Evolutionary conservation across 805 yeast genomes (phyloP).

Genomic region (Grigorovia humatica): DNA sequence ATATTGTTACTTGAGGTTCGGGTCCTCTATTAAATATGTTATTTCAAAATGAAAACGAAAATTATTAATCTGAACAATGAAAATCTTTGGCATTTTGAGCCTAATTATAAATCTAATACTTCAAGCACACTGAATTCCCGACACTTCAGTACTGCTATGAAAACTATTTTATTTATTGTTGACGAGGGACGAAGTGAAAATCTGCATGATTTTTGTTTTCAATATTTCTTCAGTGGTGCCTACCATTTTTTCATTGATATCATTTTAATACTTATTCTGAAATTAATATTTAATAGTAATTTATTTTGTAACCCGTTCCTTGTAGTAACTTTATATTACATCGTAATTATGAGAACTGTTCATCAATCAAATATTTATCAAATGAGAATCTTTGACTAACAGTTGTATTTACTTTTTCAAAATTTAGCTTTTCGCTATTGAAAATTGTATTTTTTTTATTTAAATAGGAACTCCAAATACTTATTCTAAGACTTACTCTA

Average conservation of each 20-base stretch:
- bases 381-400: not conserved
- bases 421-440: not conserved
- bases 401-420: not conserved
- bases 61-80: not conserved
- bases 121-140: conserved; percentile 66
- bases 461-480: conserved; percentile 92
- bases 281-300: not conserved
- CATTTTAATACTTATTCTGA: not conserved
- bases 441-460: not conserved
- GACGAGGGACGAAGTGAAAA: not conserved
- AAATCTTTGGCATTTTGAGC: not conserved
- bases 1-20: conserved; percentile 43
- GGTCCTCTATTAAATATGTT: conserved; percentile 45
- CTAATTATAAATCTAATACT: not conserved
- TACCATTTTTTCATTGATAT: not conserved
- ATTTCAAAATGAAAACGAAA: not conserved
- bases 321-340: not conserved
- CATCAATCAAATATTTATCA: not conserved
- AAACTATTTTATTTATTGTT: not conserved
- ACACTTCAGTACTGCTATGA: conserved; percentile 52
- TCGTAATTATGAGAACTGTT: not conserved
- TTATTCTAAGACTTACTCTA: conserved; percentile 98
- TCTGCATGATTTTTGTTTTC: not conserved
- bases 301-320: not conserved
- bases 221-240: not conserved